Evolutionary conservation across 1,284 basidiomycete species (phyloP), one percentile per base, ranked within the genome.

Genomic region (Neotropicomus parvogracilis): DNA sequence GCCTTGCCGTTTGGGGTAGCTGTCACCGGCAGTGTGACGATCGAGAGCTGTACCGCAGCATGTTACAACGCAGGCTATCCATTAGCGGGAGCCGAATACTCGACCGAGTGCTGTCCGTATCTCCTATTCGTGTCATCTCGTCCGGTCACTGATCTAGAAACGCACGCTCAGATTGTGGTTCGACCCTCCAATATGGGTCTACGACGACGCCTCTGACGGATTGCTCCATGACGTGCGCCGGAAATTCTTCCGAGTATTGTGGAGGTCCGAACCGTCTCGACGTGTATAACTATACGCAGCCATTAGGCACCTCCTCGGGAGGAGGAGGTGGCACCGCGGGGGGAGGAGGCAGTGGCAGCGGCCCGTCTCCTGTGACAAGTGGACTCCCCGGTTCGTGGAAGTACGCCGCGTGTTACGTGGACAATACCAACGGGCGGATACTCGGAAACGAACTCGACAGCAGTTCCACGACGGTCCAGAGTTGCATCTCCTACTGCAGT

Each of bases 211-310:
- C 76, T 3, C 62, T 72, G 11, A 59, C 69, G 3, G 76, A 77
- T 37, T 88, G 85, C 59, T 75, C 72, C 53, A 86, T 87, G 85
- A 58, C 73, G 6, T 87, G 84, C 56, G 65, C 66, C 2, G 84
- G 83, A 6, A 80, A 84, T 53, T 69, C 69, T 40, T 69, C 71
- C 3, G 76, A 85, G 57, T 78, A 78, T 47, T 88, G 87, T 56
- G 85, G 87, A 35, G 87, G 85, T 27, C 77, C 85, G 0, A 70
- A 80, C 54, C 62, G 72, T 37, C 48, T 58, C 5, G 27, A 59
- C 21, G 1, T 61, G 21, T 61, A 61, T 27, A 61, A 59, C 27
- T 40, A 57, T 32, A 61, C 57, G 6, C 10, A 28, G n/a, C 14
- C 39, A 6, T 21, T 24, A 10, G 39, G 33, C 0, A 20, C 16